These are phyloP conservation scores for Zizania latifolia DNA, from an alignment of 176 grass and related monocot genomes.

Conservation along the genomic window DNA sequence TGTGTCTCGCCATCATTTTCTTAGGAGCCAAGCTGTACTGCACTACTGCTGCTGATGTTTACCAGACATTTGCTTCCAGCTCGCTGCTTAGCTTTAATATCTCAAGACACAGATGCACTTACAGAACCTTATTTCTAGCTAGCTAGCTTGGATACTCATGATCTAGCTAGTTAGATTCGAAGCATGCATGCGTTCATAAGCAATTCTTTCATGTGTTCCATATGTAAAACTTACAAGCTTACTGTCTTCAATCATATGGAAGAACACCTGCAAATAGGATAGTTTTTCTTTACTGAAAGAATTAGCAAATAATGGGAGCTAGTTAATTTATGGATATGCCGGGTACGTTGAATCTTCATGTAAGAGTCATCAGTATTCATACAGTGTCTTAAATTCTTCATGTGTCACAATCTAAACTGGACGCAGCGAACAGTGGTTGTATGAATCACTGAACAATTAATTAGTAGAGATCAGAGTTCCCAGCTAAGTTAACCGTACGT, in stretches of 20 bases:
- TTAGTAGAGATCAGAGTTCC: not conserved
- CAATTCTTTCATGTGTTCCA: not conserved
- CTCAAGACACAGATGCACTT: not conserved
- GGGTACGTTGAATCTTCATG: not conserved
- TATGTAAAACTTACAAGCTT: not conserved
- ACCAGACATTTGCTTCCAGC: not conserved
- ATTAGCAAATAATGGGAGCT: too few relatives aligned
- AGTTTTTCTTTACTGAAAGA: not conserved
- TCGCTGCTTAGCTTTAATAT: not conserved
- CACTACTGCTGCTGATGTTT: not conserved
- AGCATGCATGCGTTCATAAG: not conserved
- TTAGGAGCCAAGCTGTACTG: not conserved
- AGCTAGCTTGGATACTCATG: not conserved
- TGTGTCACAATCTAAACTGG: not conserved
- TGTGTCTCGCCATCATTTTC: constrained; percentile 4
- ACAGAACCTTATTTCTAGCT: not conserved
- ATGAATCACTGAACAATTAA: not conserved
- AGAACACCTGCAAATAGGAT: not conserved
- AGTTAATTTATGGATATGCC: too few relatives aligned
- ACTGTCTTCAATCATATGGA: too few relatives aligned
- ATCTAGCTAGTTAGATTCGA: not conserved
- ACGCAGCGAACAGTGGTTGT: not conserved
- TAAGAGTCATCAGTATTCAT: not conserved
- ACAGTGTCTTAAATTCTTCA: not conserved
- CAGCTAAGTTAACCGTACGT: not conserved